Conservation (phyloP, 768 basidiomycete genomes). For the Kwoniella europaea region DNA sequence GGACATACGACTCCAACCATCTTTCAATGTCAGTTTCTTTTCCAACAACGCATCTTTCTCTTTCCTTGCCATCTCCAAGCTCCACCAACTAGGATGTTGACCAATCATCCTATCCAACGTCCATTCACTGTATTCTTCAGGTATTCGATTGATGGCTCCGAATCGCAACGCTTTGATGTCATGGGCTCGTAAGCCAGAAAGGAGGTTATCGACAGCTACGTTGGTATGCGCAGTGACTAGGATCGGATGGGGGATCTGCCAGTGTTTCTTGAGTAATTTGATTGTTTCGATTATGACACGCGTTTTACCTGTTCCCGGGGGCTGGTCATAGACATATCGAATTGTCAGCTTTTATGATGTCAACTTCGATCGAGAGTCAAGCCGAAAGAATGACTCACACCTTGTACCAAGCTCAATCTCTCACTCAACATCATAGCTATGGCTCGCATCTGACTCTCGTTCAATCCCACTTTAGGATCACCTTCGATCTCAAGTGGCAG, state of each 20-base stretch:
- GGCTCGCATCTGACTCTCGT: slow-evolving; percentile 76
- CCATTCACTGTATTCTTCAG: slow-evolving; percentile 64
- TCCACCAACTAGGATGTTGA: slow-evolving; percentile 62
- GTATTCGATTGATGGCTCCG: slow-evolving; percentile 69
- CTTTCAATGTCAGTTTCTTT: slow-evolving; percentile 3
- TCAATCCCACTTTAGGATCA: slow-evolving; percentile 76
- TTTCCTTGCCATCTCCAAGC: slow-evolving; percentile 10
- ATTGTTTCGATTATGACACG: slow-evolving; percentile 86
- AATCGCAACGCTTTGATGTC: slow-evolving; percentile 77
- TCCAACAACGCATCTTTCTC: slow-evolving; percentile 18
- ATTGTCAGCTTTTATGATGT: slow-evolving; percentile 26
- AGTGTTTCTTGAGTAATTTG: slow-evolving; percentile 79
- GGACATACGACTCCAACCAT: slow-evolving; percentile 5
- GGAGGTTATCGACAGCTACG: slow-evolving; percentile 87
- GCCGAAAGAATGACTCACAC: slow-evolving; percentile 63
- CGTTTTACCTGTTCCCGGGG: slow-evolving; percentile 75
- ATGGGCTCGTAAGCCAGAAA: slow-evolving; percentile 68
- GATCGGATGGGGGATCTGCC: slow-evolving; percentile 79
- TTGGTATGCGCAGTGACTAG: slow-evolving; percentile 95
- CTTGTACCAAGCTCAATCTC: slow-evolving; percentile 79
- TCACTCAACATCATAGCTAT: slow-evolving; percentile 86
- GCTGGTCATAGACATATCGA: slow-evolving; percentile 2
- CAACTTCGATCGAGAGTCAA: neutral
- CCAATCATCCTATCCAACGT: slow-evolving; percentile 71
- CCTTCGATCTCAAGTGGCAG: slow-evolving; percentile 72